Percentiles rank a stretch among this genome's conserved stretches.
Conservation (phyloP, 805 yeast genomes). For the Alloascoidea hylecoeti region DNA sequence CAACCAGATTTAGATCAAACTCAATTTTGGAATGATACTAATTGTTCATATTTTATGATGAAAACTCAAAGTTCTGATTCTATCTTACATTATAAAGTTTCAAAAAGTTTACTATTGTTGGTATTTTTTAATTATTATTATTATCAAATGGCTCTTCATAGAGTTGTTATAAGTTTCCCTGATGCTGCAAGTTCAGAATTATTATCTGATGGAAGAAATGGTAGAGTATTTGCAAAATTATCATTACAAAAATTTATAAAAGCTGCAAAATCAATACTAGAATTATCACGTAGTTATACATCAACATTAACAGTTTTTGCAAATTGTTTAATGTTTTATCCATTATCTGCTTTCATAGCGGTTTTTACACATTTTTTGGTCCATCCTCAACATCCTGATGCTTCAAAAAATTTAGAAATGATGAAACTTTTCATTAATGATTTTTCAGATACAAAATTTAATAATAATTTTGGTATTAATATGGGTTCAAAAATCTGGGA, state of each 20-base stretch:
- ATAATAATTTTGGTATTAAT: not conserved
- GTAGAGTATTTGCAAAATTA: not conserved
- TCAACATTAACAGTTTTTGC: not conserved
- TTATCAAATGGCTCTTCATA: not conserved
- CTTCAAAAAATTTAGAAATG: not conserved
- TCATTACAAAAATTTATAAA: not conserved
- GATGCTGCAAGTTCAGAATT: not conserved
- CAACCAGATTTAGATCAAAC: too few relatives aligned
- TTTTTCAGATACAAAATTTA: not conserved
- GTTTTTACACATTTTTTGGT: not conserved
- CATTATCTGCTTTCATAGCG: not conserved
- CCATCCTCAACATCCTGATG: constrained; percentile 1
- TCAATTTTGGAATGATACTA: too few relatives aligned
- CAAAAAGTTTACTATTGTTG: not conserved
- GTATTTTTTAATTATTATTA: not conserved
- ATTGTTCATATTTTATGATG: too few relatives aligned
- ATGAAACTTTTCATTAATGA: not conserved
- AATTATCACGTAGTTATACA: not conserved
- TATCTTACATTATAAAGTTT: not conserved
- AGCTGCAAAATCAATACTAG: not conserved
- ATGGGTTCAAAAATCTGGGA: not conserved
- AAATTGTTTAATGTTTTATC: not conserved
- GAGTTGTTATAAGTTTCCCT: not conserved
- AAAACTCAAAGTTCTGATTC: not conserved
- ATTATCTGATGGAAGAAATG: not conserved